Evolutionary conservation across 208 protist genomes (phyloP).

Genomic region (Acanthamoeba rhysodes): DNA sequence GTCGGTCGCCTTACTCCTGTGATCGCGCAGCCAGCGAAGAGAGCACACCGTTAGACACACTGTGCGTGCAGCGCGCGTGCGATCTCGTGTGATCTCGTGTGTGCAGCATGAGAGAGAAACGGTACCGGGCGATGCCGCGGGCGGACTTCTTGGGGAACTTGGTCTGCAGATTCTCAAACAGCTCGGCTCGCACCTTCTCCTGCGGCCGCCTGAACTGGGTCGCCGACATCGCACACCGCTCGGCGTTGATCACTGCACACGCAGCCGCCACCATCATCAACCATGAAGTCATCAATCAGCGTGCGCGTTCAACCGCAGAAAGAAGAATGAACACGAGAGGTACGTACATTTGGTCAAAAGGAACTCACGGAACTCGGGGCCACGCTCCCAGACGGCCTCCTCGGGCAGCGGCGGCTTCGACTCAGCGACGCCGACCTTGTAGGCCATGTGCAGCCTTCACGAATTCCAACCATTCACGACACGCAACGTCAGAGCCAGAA

Average conservation of each 20-base stretch:
- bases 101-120: neutral
- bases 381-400: conserved; percentile 13
- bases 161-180: conserved; percentile 37
- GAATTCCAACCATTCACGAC: neutral
- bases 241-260: conserved; percentile 68
- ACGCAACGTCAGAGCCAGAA: neutral
- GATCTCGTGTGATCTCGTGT: no score
- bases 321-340: no score
- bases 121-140: conserved; percentile 30
- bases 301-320: no score
- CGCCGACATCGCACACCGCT: conserved; percentile 55
- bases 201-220: conserved; percentile 48
- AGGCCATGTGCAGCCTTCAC: conserved; percentile 23
- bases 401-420: conserved; percentile 14
- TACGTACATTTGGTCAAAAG: conserved; percentile 46
- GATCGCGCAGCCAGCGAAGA: neutral
- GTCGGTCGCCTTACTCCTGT: conserved; percentile 40
- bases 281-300: no score
- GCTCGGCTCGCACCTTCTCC: conserved; percentile 41
- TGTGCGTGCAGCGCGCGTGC: no score
- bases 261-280: neutral
- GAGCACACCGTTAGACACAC: no score
- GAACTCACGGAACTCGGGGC: conserved; percentile 34
- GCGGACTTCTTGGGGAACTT: conserved; percentile 65
- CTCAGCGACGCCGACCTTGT: conserved; percentile 60